Conservation (phyloP, 2,329 filamentous ascomycete genomes). For the Aspergillus persii region DNA sequence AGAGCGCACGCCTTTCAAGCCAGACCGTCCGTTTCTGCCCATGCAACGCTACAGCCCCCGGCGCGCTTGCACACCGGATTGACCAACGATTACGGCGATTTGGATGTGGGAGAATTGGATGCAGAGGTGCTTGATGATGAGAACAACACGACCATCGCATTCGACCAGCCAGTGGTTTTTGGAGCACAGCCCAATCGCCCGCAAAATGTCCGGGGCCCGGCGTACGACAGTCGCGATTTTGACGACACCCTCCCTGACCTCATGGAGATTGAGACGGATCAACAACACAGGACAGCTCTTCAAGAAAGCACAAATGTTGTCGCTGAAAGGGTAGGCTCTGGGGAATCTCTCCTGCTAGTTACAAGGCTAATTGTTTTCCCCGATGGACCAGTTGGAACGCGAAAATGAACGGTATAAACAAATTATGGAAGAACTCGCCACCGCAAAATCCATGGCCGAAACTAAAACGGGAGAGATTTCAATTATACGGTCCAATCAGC, state of each 20-base stretch:
- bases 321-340: slow-evolving; percentile 26
- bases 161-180: slow-evolving; percentile 14
- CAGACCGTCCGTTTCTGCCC: slow-evolving; percentile 7
- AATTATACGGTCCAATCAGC: slow-evolving; percentile 59
- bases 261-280: slow-evolving; percentile 19
- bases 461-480: slow-evolving; percentile 61
- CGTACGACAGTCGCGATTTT: slow-evolving; percentile 16
- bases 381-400: slow-evolving; percentile 30
- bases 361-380: slow-evolving; percentile 10
- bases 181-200: slow-evolving; percentile 4
- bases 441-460: slow-evolving; percentile 42
- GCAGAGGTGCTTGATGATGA: slow-evolving; percentile 43
- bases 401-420: slow-evolving; percentile 42
- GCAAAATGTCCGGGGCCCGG: slow-evolving; percentile 15
- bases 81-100: slow-evolving; percentile 41
- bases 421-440: slow-evolving; percentile 37
- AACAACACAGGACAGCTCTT: slow-evolving; percentile 7
- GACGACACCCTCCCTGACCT: slow-evolving; percentile 4
- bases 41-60: slow-evolving; percentile 25
- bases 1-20: not conserved
- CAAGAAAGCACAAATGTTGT: slow-evolving; percentile 16
- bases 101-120: slow-evolving; percentile 45
- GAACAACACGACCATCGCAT: slow-evolving; percentile 2
- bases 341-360: no score
- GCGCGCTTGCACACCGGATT: slow-evolving; percentile 34